Percentiles rank a stretch among this genome's conserved stretches.
Conservation (phyloP, 495 filamentous ascomycete species). For the Aspergillus avenaceus region DNA sequence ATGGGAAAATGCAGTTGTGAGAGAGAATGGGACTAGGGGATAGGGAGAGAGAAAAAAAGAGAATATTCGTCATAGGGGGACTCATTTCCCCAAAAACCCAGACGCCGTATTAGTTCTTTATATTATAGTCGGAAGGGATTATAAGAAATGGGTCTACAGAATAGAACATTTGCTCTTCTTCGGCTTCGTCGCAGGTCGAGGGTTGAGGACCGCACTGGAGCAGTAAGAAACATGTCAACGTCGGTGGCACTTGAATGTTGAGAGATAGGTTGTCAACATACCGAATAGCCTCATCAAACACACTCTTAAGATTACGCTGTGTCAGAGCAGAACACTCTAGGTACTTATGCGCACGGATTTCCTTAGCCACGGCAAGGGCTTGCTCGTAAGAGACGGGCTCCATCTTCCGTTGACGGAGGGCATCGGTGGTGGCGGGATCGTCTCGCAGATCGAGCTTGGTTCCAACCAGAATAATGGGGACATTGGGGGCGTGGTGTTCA, state of each 20-base stretch:
- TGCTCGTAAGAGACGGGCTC: slow-evolving; percentile 87
- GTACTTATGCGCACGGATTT: slow-evolving; percentile 92
- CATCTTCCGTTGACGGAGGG: slow-evolving; percentile 81
- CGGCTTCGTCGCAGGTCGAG: slow-evolving; percentile 58
- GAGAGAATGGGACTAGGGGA: slow-evolving; percentile 5
- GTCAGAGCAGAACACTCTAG: slow-evolving; percentile 98
- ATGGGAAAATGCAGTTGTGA: slow-evolving; percentile 1
- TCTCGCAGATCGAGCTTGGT: slow-evolving; percentile 97
- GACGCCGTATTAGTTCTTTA: slow-evolving; percentile 46
- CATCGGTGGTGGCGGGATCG: slow-evolving; percentile 73
- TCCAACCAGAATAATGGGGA: slow-evolving; percentile 95
- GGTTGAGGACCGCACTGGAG: slow-evolving; percentile 75
- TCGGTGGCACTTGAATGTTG: no score
- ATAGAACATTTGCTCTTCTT: slow-evolving; percentile 74
- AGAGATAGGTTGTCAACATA: slow-evolving; percentile 30
- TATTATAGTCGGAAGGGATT: slow-evolving; percentile 26
- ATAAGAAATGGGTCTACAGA: slow-evolving; percentile 48
- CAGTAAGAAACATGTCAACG: background rate
- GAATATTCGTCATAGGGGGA: slow-evolving; percentile 26
- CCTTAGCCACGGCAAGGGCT: slow-evolving; percentile 78
- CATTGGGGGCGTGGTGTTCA: slow-evolving; percentile 89
- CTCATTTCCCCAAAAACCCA: slow-evolving; percentile 25
- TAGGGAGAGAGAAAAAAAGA: slow-evolving; percentile 2
- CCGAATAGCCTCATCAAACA: slow-evolving; percentile 97
- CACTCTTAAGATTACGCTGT: slow-evolving; percentile 92